Conservation (phyloP, 345 rosid species). For the Citrus medica region DNA sequence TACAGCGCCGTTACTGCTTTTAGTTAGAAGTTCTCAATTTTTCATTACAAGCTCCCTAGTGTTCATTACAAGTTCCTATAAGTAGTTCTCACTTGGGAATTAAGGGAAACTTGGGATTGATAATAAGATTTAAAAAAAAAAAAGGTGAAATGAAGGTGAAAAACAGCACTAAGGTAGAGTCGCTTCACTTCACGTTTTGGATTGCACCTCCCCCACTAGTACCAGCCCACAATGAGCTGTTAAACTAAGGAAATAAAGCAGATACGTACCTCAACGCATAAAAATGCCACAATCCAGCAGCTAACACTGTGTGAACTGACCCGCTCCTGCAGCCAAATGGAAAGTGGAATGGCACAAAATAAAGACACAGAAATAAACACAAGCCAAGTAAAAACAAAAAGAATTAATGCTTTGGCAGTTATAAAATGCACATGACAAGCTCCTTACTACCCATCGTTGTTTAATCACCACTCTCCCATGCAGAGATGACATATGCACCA, state of each 20-base stretch:
- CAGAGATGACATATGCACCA: not conserved
- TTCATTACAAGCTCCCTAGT: not conserved
- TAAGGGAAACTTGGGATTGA: not conserved
- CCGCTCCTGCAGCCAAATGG: constrained; percentile 33
- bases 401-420: not conserved
- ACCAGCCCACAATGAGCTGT: not conserved
- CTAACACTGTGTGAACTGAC: constrained; percentile 6
- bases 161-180: too few species aligned
- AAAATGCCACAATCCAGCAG: not conserved
- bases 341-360: not conserved
- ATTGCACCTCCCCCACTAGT: not conserved
- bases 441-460: not conserved
- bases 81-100: not conserved
- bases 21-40: not conserved
- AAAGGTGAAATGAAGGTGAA: too few species aligned
- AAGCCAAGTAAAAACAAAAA: not conserved
- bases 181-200: not conserved
- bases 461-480: not conserved
- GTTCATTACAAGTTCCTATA: not conserved
- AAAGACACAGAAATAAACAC: constrained; percentile 7
- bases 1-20: not conserved
- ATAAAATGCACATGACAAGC: not conserved
- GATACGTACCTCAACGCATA: not conserved
- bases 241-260: not conserved
- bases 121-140: too few species aligned